A percentile compares a stretch with the other conserved stretches of the same genome.
phyloP scores from a whole-genome alignment of 1,284 basidiomycete species.

The Somion occarium region DNA sequence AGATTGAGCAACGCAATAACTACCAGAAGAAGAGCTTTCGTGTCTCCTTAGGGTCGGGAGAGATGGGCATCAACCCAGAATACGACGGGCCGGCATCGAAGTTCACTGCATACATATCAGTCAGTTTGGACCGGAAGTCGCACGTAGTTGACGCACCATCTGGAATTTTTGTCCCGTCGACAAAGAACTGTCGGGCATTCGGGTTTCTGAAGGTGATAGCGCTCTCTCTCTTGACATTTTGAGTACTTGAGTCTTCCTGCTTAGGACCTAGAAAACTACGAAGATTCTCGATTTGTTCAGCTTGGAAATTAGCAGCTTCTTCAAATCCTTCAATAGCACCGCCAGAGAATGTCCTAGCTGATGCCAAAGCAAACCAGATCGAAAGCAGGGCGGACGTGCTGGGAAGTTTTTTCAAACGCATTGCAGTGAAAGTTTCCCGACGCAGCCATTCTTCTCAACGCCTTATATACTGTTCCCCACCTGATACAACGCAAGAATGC shows the following conservation, averaged over 20 bases:
- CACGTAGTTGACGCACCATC: constrained; percentile 29
- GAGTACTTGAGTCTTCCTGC: constrained; percentile 11
- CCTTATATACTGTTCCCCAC: no score
- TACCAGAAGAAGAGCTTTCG: constrained; percentile 81
- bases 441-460: no score
- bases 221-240: constrained; percentile 16
- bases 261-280: constrained; percentile 37
- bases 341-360: constrained; percentile 13
- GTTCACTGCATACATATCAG: constrained; percentile 39
- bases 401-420: no score
- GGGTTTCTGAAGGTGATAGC: constrained; percentile 67
- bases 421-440: no score
- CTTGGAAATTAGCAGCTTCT: constrained; percentile 38
- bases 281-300: constrained; percentile 41
- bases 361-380: neutral
- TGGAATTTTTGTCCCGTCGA: constrained; percentile 62
- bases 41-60: constrained; percentile 52
- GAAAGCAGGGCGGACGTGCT: neutral
- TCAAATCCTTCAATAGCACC: constrained; percentile 38
- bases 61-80: constrained; percentile 71
- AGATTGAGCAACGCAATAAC: no score
- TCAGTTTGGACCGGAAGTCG: constrained; percentile 23
- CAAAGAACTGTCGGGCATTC: constrained; percentile 65
- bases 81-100: constrained; percentile 74
- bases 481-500: neutral